Evolutionary conservation across 1,284 basidiomycete species (phyloP).

Genomic region (Irpex sp.): DNA sequence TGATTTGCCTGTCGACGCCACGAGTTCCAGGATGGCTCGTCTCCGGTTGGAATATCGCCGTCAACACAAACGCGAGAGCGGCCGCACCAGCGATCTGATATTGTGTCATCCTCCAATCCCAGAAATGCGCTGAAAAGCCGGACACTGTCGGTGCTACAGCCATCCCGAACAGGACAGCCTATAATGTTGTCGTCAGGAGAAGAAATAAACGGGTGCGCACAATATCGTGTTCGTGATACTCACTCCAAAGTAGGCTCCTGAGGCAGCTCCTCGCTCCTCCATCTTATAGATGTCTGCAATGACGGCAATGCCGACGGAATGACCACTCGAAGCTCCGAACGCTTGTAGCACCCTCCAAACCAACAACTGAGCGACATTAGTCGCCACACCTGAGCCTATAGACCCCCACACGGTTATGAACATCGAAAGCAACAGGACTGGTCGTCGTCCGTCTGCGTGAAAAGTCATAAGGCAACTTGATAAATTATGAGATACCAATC

Average conservation of each 20-base stretch:
- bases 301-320: constrained; percentile 45
- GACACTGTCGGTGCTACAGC: constrained; percentile 32
- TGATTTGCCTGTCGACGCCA: constrained; percentile 22
- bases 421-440: constrained; percentile 55
- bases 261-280: constrained; percentile 42
- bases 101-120: constrained; percentile 73
- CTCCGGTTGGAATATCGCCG: constrained; percentile 51
- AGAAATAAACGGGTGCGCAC: too few relatives aligned
- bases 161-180: constrained; percentile 33
- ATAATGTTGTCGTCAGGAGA: not conserved
- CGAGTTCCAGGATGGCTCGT: constrained; percentile 51
- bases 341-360: constrained; percentile 61
- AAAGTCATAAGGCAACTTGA: not conserved
- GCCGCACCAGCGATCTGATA: constrained; percentile 36
- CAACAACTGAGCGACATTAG: constrained; percentile 46
- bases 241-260: constrained; percentile 44
- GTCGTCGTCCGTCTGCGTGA: constrained; percentile 55
- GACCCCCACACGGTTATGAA: constrained; percentile 57
- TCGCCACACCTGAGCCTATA: constrained; percentile 51
- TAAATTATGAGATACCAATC: not conserved
- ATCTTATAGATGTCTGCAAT: constrained; percentile 48
- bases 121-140: constrained; percentile 48
- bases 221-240: constrained; percentile 14
- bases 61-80: constrained; percentile 47
- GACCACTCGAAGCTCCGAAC: constrained; percentile 44